These are phyloP conservation scores for Lactarius hengduanensis DNA, from an alignment of 768 basidiomycete genomes.

Conservation along the genomic window DNA sequence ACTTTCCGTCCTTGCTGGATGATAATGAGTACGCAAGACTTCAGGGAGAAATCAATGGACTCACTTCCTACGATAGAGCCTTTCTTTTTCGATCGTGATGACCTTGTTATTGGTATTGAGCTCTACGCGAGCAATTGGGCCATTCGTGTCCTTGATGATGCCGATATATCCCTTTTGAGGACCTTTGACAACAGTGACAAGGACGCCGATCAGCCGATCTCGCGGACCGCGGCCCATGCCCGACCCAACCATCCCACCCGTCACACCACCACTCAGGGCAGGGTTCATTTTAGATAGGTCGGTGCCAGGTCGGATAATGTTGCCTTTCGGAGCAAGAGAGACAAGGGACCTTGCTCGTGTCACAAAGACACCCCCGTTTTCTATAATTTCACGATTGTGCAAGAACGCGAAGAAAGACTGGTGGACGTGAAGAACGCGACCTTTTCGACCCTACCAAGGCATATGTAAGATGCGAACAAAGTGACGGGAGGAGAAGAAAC, in stretches of 20 bases:
- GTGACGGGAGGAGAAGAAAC: not conserved
- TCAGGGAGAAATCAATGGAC: conserved; percentile 33
- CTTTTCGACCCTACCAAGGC: conserved; percentile 70
- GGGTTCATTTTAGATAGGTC: conserved; percentile 95
- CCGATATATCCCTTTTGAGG: conserved; percentile 89
- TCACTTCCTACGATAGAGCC: conserved; percentile 69
- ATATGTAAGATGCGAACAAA: conserved; percentile 17
- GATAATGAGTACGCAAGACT: conserved; percentile 17
- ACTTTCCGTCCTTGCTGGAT: conserved; percentile 54
- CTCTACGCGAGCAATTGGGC: conserved; percentile 83
- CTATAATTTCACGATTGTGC: conserved; percentile 84
- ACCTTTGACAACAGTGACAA: conserved; percentile 81
- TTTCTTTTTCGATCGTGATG: conserved; percentile 81
- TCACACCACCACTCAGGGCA: conserved; percentile 53
- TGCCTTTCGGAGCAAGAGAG: conserved; percentile 85
- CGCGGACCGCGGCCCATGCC: conserved; percentile 80
- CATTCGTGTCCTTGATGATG: conserved; percentile 93
- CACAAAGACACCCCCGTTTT: conserved; percentile 95
- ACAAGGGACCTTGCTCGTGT: conserved; percentile 79
- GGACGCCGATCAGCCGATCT: conserved; percentile 77
- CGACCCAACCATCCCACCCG: conserved; percentile 78
- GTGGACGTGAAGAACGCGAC: conserved; percentile 88
- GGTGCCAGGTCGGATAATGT: conserved; percentile 57
- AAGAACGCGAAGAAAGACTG: conserved; percentile 94
- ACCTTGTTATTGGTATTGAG: conserved; percentile 86